These are phyloP conservation scores for Lablab purpureus DNA, from an alignment of 306 rosid species.

Conservation along the genomic window DNA sequence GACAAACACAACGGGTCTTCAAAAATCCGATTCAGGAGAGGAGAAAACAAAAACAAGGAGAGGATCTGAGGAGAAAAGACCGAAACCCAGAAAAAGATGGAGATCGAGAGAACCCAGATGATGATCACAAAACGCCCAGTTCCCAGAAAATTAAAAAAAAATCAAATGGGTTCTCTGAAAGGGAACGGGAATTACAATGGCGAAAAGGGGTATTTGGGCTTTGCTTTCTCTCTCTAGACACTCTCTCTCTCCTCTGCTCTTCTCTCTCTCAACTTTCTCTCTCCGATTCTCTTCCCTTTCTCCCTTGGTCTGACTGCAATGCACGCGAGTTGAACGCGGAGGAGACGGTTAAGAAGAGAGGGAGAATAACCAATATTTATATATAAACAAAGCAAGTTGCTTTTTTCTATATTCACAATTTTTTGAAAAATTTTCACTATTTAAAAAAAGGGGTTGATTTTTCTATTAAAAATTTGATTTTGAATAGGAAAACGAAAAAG, in stretches of 20 bases:
- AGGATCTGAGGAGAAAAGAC: conserved; percentile 49
- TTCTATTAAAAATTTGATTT: neutral
- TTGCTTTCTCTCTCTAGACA: conserved; percentile 27
- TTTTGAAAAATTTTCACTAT: conserved; percentile 11
- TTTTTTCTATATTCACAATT: conserved; percentile 34
- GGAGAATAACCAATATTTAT: conserved; percentile 40
- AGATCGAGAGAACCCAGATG: conserved; percentile 48
- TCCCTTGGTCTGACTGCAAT: conserved; percentile 54
- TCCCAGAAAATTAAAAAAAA: conserved; percentile 14
- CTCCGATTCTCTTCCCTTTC: conserved; percentile 44
- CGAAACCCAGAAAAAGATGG: conserved; percentile 45
- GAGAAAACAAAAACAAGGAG: conserved; percentile 1
- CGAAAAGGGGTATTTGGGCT: conserved; percentile 35
- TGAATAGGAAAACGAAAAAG: conserved; percentile 33
- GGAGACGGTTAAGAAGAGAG: conserved; percentile 71
- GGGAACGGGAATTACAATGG: conserved; percentile 23
- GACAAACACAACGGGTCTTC: conserved; percentile 10
- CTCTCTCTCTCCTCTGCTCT: conserved; percentile 22
- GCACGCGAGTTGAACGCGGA: conserved; percentile 89
- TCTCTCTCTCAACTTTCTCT: conserved; percentile 13
- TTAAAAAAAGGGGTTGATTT: conserved; percentile 10
- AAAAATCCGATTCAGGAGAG: conserved; percentile 14
- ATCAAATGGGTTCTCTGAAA: conserved; percentile 42
- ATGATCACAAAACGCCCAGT: conserved; percentile 37
- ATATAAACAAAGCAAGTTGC: conserved; percentile 19